phyloP scores from a whole-genome alignment of 805 yeast species.

The Komagataella pastoris region DNA sequence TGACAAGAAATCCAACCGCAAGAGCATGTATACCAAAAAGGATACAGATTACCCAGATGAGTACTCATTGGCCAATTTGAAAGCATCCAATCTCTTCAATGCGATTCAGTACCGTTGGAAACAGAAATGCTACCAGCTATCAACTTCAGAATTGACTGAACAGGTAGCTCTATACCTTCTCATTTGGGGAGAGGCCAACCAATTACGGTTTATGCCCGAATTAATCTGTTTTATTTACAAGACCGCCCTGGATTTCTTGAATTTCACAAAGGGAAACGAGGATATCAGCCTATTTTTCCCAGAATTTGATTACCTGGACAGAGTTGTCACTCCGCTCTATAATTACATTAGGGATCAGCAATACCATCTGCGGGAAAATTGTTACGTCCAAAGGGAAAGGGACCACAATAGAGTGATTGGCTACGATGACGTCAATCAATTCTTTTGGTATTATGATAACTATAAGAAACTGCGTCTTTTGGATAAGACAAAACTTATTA shows the following conservation, averaged over 20 bases:
- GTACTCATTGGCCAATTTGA: conserved; percentile 27
- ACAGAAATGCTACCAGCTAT: conserved; percentile 37
- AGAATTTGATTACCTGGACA: conserved; percentile 19
- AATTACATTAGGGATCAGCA: conserved; percentile 56
- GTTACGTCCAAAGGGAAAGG: conserved; percentile 46
- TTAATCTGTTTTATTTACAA: conserved; percentile 41
- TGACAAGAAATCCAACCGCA: conserved; percentile 38
- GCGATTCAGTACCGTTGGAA: conserved; percentile 83
- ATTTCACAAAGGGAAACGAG: conserved; percentile 25
- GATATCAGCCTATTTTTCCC: conserved; percentile 2
- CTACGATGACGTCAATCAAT: conserved; percentile 40
- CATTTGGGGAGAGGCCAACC: conserved; percentile 73
- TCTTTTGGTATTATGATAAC: conserved; percentile 32
- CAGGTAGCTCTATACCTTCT: conserved; percentile 52
- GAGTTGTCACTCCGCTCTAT: conserved; percentile 36
- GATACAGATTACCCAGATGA: conserved; percentile 33
- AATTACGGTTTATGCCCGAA: conserved; percentile 39
- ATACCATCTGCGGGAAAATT: conserved; percentile 38
- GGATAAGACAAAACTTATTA: conserved; percentile 19
- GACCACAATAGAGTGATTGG: conserved; percentile 55
- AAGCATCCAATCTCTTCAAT: conserved; percentile 25
- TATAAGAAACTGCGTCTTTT: conserved; percentile 18
- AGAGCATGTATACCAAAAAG: conserved; percentile 18
- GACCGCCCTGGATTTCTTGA: conserved; percentile 37
- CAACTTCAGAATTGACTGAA: conserved; percentile 44